Percentiles rank a stretch among this genome's conserved stretches.
These are phyloP conservation scores for Musa beccarii DNA, from an alignment of 176 grass and related monocot species.

Conservation along the genomic window DNA sequence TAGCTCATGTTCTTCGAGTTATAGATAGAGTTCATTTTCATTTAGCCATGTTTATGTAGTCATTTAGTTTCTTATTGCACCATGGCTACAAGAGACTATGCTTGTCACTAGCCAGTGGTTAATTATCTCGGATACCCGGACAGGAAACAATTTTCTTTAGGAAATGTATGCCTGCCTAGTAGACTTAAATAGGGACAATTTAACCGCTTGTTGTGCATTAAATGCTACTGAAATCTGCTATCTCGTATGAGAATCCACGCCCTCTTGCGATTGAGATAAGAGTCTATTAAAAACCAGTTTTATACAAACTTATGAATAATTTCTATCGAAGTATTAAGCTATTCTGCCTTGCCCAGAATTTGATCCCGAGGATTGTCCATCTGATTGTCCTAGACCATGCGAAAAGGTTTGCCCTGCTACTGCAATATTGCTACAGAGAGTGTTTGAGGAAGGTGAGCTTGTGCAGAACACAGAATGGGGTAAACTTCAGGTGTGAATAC, in stretches of 20 bases:
- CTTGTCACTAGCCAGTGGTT: background rate
- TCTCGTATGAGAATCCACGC: too few relatives aligned
- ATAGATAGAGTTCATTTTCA: background rate
- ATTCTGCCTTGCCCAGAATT: slow-evolving; percentile 45
- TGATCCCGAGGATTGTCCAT: slow-evolving; percentile 72
- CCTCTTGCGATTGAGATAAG: too few relatives aligned
- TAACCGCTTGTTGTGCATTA: too few relatives aligned
- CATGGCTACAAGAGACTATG: background rate
- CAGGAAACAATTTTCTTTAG: background rate
- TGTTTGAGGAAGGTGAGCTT: slow-evolving; percentile 14
- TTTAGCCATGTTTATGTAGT: background rate
- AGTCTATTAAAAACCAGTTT: too few relatives aligned
- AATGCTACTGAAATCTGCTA: too few relatives aligned
- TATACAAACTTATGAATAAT: too few relatives aligned
- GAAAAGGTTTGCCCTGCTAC: slow-evolving; percentile 78
- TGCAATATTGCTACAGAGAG: slow-evolving; percentile 54
- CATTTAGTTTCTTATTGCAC: background rate
- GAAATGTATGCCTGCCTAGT: too few relatives aligned
- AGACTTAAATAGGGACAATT: too few relatives aligned
- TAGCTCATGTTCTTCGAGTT: background rate
- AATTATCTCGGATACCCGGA: background rate
- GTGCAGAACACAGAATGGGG: slow-evolving; percentile 16
- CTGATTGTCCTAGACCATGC: slow-evolving; percentile 70
- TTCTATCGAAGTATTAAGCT: slow-evolving; percentile 2
- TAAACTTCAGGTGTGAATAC: slow-evolving; percentile 51